Base-by-base conservation (phyloP, 352 stramenopile species). In the Pythium phragmiticola region DNA sequence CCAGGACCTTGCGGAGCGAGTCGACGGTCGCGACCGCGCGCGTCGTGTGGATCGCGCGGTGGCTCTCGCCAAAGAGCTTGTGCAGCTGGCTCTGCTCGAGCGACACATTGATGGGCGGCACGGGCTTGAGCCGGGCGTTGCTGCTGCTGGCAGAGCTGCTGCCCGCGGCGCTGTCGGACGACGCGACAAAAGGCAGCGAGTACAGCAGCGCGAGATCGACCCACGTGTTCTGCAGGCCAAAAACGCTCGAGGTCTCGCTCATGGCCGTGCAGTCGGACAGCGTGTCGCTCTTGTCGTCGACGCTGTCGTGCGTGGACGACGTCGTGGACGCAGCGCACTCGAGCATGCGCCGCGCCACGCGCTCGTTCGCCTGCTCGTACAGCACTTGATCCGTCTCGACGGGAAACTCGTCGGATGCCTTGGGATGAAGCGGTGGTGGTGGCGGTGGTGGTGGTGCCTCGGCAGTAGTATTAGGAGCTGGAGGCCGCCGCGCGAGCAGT, bases 131-230 rank as follows among this genome's bases (percentile, higher is more conserved):
- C 6, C 82, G 78, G 19, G 55, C 43, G 42, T 48, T 62, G 23
- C 45, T 60, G 14, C 33, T 3, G 53, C 19, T 30, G 59, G 66
- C 76, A 66, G 11, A 30, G 26, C 26, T 30, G 26, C 26, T 30
- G 34, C 34, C 34, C 34, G 34, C 1, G 7, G 11, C 34, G 34
- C 34, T 13, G 34, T 39, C 34, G 34, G 34, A 9, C 7, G 63
- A 52, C 49, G 83, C 73, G 4, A 93, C 79, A 51, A 93, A 93
- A 57, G 84, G 84, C 42, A 88, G 71, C 36, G 84, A 77, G 45
- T 90, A 89, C 13, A 93, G 75, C 66, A 86, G 78, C 26, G 82
- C 84, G 36, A 93, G 73, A 49, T 93, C 84, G 42, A 93, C 76
- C 77, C 84, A 88, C 53, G 84, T 93, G 70, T 89, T 89, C 60